Percentiles rank a stretch among this genome's conserved stretches.
These are phyloP conservation scores for Endotrypanum monterogeii DNA, from an alignment of 208 protist genomes.

Conservation along the genomic window DNA sequence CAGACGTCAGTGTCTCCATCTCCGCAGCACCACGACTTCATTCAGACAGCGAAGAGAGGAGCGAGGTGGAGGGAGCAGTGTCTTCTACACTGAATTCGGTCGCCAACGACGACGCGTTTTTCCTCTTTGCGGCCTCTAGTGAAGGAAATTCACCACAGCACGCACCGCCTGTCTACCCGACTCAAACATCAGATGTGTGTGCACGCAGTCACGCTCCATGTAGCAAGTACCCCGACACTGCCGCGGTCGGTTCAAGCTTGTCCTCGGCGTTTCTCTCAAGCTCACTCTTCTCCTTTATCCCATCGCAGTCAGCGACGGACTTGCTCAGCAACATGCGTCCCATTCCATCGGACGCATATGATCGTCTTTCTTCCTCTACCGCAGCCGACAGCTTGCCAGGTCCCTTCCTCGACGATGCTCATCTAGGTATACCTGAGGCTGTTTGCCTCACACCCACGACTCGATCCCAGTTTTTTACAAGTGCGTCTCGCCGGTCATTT, in stretches of 20 bases:
- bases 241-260: constrained; percentile 1
- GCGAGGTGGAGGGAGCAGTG: background rate
- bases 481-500: constrained; percentile 1
- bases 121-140: background rate
- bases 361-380: background rate
- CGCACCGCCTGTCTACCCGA: background rate
- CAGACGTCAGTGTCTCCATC: background rate
- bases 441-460: background rate
- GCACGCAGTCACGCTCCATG: constrained; percentile 4
- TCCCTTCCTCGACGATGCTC: constrained; percentile 1
- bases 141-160: background rate
- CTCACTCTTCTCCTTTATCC: constrained; percentile 11
- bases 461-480: background rate
- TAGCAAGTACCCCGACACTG: background rate
- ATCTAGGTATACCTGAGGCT: constrained; percentile 3
- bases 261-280: constrained; percentile 31
- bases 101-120: background rate
- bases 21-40: background rate
- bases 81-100: background rate
- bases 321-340: constrained; percentile 7
- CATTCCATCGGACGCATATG: background rate
- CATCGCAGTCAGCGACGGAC: constrained; percentile 11
- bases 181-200: background rate
- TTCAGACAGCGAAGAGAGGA: background rate
- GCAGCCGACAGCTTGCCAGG: background rate